Percentiles rank a stretch among this genome's conserved stretches.
Evolutionary conservation across 2,329 filamentous ascomycete genomes (phyloP).

Genomic region (Leptographium wingfieldii): DNA sequence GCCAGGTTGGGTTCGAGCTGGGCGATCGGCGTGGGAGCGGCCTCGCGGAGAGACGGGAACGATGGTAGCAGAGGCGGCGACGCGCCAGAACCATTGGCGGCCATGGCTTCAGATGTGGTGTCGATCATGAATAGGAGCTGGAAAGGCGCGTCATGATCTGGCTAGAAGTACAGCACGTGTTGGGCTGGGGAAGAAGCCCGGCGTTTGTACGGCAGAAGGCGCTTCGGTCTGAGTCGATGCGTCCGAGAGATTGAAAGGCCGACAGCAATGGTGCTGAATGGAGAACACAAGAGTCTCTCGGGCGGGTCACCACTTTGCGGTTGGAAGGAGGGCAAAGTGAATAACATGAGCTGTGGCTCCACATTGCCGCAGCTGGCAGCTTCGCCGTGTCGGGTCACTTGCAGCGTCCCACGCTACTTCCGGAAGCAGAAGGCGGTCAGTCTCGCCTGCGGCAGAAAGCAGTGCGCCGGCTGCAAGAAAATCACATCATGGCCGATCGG

Average conservation of each 20-base stretch:
- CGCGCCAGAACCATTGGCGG: background rate
- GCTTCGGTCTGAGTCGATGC: background rate
- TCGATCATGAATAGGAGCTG: background rate
- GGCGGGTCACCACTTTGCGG: background rate
- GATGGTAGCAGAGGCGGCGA: too few relatives aligned
- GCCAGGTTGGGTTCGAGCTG: slow-evolving; percentile 36
- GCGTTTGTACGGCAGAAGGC: background rate
- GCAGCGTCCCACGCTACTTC: background rate
- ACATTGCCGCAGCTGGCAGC: background rate
- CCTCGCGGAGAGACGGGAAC: slow-evolving; percentile 7
- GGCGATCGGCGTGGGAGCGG: slow-evolving; percentile 32
- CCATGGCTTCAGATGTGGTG: background rate
- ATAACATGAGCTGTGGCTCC: background rate
- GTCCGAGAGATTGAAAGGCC: background rate
- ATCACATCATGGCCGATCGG: background rate
- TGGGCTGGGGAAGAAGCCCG: background rate
- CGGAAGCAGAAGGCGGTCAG: background rate
- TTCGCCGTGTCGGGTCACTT: background rate
- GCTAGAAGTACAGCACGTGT: background rate
- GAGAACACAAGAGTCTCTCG: background rate
- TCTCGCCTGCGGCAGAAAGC: background rate
- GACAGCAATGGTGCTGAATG: background rate
- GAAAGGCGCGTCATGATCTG: background rate
- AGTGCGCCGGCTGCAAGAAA: background rate
- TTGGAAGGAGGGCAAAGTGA: background rate